Evolutionary conservation across 2,329 filamentous ascomycete genomes (phyloP).

Genomic region (Lasiodiplodia gonubiensis): DNA sequence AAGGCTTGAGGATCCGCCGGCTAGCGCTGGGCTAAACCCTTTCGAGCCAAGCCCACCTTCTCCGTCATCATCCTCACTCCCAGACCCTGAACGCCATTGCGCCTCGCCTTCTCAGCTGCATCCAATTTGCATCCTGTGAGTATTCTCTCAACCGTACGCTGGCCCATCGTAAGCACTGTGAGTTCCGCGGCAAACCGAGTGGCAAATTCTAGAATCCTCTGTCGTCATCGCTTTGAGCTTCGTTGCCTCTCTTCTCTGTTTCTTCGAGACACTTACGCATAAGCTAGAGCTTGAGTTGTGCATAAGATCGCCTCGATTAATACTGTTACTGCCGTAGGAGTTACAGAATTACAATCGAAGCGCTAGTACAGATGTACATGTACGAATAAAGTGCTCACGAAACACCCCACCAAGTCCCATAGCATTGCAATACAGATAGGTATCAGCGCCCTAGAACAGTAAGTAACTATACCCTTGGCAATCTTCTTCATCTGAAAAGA

Average conservation of each 20-base stretch:
- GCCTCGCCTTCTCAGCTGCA: not conserved
- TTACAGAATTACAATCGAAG: not conserved
- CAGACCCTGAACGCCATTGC: too few species aligned
- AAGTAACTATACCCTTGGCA: too few species aligned
- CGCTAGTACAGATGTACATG: not conserved
- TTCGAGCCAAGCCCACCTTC: not conserved
- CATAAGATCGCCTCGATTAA: not conserved
- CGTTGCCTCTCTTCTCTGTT: not conserved
- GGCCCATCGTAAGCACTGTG: not conserved
- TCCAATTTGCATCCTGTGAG: not conserved
- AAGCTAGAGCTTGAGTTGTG: not conserved
- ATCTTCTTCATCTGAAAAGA: too few species aligned
- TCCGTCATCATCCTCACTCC: not conserved
- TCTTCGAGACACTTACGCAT: not conserved
- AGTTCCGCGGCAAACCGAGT: not conserved
- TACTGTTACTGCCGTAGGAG: not conserved
- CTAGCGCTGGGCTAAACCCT: conserved; percentile 1
- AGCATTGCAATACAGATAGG: not conserved
- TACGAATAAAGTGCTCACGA: not conserved
- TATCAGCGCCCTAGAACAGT: too few species aligned
- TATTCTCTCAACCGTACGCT: not conserved
- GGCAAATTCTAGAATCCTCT: not conserved
- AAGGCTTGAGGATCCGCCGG: conserved; percentile 13
- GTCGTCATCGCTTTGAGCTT: not conserved
- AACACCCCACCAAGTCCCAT: not conserved